These are phyloP conservation scores for Ophiostoma australiae DNA, from an alignment of 2,329 filamentous ascomycete species.

Conservation along the genomic window DNA sequence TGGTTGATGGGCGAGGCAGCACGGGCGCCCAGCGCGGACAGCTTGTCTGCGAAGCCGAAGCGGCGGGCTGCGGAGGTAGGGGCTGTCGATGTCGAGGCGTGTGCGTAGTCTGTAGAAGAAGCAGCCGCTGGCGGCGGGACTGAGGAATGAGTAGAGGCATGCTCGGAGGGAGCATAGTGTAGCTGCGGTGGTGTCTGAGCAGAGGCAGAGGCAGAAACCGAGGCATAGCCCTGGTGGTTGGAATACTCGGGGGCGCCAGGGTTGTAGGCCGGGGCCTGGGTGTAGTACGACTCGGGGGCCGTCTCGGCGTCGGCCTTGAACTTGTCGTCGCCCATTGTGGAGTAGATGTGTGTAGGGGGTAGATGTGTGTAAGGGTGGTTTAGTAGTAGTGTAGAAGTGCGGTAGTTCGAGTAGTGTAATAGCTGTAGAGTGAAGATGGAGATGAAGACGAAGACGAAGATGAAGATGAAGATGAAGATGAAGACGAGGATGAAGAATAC, in stretches of 20 bases:
- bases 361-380: neutral
- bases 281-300: slow-evolving; percentile 19
- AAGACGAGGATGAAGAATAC: neutral
- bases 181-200: slow-evolving; percentile 16
- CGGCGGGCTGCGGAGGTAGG: neutral
- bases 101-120: neutral
- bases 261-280: slow-evolving; percentile 27
- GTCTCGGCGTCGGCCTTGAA: neutral
- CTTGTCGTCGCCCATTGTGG: slow-evolving; percentile 6
- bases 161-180: neutral
- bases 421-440: neutral
- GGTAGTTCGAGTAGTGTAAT: neutral
- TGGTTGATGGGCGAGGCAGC: slow-evolving; percentile 71
- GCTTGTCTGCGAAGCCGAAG: slow-evolving; percentile 30
- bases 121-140: neutral
- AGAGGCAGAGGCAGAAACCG: slow-evolving; percentile 10
- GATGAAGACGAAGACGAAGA: neutral
- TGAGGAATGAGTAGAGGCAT: neutral
- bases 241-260: slow-evolving; percentile 29
- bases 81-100: neutral
- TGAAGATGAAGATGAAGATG: neutral
- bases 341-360: neutral
- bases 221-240: slow-evolving; percentile 20
- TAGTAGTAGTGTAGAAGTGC: neutral
- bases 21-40: slow-evolving; percentile 39